Evolutionary conservation across 192 early-diverging fungal genomes (phyloP), one percentile per base, ranked within the genome.

Genomic region (Piromyces finnis): DNA sequence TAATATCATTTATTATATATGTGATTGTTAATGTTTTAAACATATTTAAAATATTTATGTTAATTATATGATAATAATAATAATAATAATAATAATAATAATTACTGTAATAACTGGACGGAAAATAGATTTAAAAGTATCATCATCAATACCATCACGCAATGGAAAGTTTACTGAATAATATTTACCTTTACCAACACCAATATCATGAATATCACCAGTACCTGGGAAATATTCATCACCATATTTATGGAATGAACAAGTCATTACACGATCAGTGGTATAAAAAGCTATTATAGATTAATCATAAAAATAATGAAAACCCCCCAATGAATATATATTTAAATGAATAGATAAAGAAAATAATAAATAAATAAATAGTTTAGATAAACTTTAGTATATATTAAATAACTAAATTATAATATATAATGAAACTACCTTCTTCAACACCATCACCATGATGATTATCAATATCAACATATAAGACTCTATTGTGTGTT

Each of bases 91-190:
- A 6, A 35, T 78, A 29, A 12, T 2, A 35, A 15, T 78, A 78
- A 22, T 22, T 37, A 78, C 78, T 1, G 29, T 81, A 30, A 79
- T 81, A 80, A 87, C 88, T 32, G 88, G 86, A 28, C 83, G 82
- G 81, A 89, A 89, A 29, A 90, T 84, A 22, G 28, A 82, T 59
- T 91, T 85, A 79, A 95, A 99, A 7, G 93, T 92, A 80, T 91
- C 92, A 83, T 99, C 97, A 83, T 98, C 96, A 77, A 91, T 90
- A 29, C 98, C 98, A 79, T 97, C 96, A 77, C 94, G 90, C 41
- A 99, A 83, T 7, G 98, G 98, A 79, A 98, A 93, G 84, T 99
- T 99, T 51, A 99, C 94, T 0, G 98, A 91, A 83, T 98, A 98
- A 78, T 94, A 86, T 84, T 94, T 94, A 39, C 98, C 98, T 82